phyloP scores from a whole-genome alignment of 169 alveolate genomes.

The Cryptosporidium canis region DNA sequence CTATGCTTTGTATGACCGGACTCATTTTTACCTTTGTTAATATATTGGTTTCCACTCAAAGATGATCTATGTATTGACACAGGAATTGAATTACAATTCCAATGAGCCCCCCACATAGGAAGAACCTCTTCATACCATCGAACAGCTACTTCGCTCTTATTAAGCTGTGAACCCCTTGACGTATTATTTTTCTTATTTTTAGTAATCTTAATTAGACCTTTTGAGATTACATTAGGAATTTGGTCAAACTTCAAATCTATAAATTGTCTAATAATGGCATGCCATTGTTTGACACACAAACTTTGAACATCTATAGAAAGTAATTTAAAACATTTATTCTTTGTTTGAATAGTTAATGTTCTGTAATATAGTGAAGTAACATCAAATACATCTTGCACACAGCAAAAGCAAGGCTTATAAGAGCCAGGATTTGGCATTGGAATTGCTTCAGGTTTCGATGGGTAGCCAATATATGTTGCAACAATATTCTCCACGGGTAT shows the following conservation, averaged over 20 bases:
- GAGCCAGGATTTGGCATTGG: slow-evolving; percentile 16
- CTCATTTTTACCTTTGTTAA: not conserved
- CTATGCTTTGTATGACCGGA: not conserved
- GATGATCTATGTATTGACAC: slow-evolving; percentile 9
- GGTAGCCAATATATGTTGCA: slow-evolving; percentile 33
- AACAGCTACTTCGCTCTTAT: not conserved
- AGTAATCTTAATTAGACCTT: slow-evolving; percentile 17
- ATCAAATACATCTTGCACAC: slow-evolving; percentile 16
- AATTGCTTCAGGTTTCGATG: slow-evolving; percentile 9
- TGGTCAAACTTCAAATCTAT: slow-evolving; percentile 22
- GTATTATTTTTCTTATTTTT: not conserved
- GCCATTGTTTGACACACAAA: slow-evolving; percentile 57
- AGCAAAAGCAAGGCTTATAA: slow-evolving; percentile 16
- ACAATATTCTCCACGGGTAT: slow-evolving; percentile 22
- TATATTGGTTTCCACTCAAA: not conserved
- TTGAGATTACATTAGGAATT: not conserved
- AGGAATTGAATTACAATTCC: slow-evolving; percentile 70
- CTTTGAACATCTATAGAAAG: slow-evolving; percentile 5
- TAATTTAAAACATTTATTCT: slow-evolving; percentile 15
- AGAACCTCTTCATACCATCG: slow-evolving; percentile 66
- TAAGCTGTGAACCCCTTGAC: not conserved
- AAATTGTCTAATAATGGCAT: slow-evolving; percentile 50
- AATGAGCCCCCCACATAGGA: slow-evolving; percentile 53
- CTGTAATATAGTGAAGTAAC: slow-evolving; percentile 15
- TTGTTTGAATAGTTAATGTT: slow-evolving; percentile 31